phyloP scores from a whole-genome alignment of 192 early-diverging fungal species.

The Coemansia umbellata region DNA sequence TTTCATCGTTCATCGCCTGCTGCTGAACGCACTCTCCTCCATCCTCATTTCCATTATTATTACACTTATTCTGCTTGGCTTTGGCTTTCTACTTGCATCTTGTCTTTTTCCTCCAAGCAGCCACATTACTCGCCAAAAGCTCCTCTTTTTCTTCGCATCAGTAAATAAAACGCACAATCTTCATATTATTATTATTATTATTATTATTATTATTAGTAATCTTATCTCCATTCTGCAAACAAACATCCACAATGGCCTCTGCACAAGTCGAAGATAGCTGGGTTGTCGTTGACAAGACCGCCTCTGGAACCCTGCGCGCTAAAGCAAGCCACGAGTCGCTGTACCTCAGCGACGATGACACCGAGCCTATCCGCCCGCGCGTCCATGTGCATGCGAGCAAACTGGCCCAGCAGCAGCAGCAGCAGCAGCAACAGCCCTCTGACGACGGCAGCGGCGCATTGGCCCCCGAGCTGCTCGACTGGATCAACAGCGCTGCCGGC shows the following conservation, averaged over 20 bases:
- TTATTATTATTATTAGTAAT: neutral
- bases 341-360: constrained; percentile 24
- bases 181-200: too few species aligned
- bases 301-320: constrained; percentile 31
- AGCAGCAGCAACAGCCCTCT: neutral
- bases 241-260: neutral
- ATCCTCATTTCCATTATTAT: neutral
- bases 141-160: too few species aligned
- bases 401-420: neutral
- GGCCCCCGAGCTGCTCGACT: constrained; percentile 44
- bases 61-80: too few species aligned
- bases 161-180: neutral
- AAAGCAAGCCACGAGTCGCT: constrained; percentile 51
- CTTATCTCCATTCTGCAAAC: neutral
- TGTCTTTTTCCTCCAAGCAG: too few species aligned
- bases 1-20: too few species aligned
- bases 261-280: constrained; percentile 45
- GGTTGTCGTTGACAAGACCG: constrained; percentile 51
- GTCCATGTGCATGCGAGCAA: constrained; percentile 32
- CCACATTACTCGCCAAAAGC: too few species aligned
- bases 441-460: neutral
- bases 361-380: constrained; percentile 13
- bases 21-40: too few species aligned
- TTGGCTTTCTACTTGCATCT: too few species aligned
- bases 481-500: constrained; percentile 40